Conservation (phyloP, 768 basidiomycete genomes). For the Agaricus sinodeliciosus region DNA sequence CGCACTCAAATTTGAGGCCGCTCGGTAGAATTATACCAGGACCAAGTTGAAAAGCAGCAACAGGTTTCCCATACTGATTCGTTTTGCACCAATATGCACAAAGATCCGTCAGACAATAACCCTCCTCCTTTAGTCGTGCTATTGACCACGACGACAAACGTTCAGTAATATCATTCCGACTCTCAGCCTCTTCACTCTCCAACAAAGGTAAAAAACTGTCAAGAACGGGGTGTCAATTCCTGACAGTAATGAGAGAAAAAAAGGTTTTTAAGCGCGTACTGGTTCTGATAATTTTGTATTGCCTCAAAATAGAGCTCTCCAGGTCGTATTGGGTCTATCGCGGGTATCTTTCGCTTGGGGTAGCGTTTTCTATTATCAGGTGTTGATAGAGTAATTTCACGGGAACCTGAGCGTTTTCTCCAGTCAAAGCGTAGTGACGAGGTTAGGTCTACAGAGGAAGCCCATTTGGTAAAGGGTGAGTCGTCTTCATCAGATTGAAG, state of each 20-base stretch:
- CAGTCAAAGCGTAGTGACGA: slow-evolving; percentile 49
- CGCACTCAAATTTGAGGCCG: slow-evolving; percentile 62
- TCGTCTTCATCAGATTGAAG: slow-evolving; percentile 23
- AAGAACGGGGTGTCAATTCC: background rate
- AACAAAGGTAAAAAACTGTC: slow-evolving; percentile 42
- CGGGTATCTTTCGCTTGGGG: slow-evolving; percentile 28
- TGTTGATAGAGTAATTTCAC: slow-evolving; percentile 14
- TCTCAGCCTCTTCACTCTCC: slow-evolving; percentile 57
- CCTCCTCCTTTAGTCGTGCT: slow-evolving; percentile 54
- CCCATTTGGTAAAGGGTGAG: background rate
- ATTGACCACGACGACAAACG: slow-evolving; percentile 66
- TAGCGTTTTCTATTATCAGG: slow-evolving; percentile 3
- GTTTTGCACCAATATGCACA: slow-evolving; percentile 62
- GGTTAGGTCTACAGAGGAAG: background rate
- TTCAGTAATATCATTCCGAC: slow-evolving; percentile 50
- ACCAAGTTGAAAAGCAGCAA: slow-evolving; percentile 60
- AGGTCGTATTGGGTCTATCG: slow-evolving; percentile 22
- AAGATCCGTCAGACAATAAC: slow-evolving; percentile 64
- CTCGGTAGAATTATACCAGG: slow-evolving; percentile 58
- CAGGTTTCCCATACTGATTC: slow-evolving; percentile 56
- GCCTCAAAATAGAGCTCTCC: slow-evolving; percentile 42
- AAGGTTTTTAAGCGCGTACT: slow-evolving; percentile 30
- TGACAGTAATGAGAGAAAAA: background rate
- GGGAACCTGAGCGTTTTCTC: slow-evolving; percentile 48
- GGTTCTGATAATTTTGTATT: slow-evolving; percentile 45